These are phyloP conservation scores for Mycena olivaceomarginata DNA, from an alignment of 768 basidiomycete genomes.

Conservation along the genomic window DNA sequence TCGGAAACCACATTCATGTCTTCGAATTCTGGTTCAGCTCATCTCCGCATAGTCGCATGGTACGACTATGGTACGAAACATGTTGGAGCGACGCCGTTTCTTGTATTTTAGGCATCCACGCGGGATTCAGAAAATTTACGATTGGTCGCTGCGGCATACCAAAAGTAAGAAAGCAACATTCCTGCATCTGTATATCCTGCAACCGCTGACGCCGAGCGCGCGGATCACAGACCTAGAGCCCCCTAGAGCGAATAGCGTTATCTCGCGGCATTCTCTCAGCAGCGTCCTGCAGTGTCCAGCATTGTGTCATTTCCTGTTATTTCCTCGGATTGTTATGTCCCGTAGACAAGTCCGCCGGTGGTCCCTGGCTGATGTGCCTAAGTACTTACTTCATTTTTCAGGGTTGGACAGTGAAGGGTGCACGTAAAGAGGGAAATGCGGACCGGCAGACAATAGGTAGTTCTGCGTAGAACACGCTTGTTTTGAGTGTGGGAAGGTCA, in stretches of 20 bases:
- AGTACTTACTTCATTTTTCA: constrained; percentile 22
- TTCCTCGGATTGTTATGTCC: constrained; percentile 27
- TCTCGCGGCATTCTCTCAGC: no score
- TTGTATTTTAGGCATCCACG: no score
- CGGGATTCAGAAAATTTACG: no score
- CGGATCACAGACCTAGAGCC: constrained; percentile 9
- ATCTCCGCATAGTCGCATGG: constrained; percentile 2
- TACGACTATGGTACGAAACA: neutral
- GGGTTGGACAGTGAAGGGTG: constrained; percentile 24
- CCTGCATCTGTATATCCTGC: neutral
- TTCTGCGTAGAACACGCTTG: neutral
- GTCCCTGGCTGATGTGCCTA: constrained; percentile 32
- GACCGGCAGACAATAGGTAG: neutral
- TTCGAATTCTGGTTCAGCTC: neutral
- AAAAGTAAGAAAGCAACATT: neutral
- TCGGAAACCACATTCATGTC: constrained; percentile 5
- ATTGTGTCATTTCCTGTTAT: constrained; percentile 5
- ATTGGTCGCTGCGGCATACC: neutral
- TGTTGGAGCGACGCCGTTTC: neutral
- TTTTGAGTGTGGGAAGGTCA: neutral
- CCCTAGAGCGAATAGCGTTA: constrained; percentile 5
- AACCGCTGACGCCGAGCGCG: neutral
- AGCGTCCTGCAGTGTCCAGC: no score
- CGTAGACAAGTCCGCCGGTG: constrained; percentile 28
- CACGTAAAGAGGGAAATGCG: constrained; percentile 12